These are phyloP conservation scores for Thelonectria olida DNA, from an alignment of 2,329 filamentous ascomycete genomes.

Conservation along the genomic window DNA sequence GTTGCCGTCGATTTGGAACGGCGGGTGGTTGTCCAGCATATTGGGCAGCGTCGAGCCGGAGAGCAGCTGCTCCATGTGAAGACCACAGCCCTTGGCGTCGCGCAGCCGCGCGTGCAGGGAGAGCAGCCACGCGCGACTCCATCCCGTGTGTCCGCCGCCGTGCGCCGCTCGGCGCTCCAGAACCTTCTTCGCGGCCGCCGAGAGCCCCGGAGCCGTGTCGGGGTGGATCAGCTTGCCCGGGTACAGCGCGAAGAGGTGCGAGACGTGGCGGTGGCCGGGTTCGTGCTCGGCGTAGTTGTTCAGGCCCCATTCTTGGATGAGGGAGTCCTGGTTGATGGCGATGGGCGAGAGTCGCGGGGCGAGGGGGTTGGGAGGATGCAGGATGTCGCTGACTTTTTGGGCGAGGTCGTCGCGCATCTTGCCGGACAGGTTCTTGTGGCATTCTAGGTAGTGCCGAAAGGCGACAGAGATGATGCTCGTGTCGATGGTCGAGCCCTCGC, in stretches of 20 bases:
- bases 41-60: conserved; percentile 29
- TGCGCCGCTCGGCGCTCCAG: conserved; percentile 42
- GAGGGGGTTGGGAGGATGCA: background rate
- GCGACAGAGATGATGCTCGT: conserved; percentile 32
- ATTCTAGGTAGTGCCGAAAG: conserved; percentile 33
- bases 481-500: conserved; percentile 40
- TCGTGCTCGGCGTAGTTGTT: conserved; percentile 52
- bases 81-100: conserved; percentile 21
- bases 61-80: conserved; percentile 31
- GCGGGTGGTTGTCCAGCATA: conserved; percentile 33
- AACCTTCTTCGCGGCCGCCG: conserved; percentile 40
- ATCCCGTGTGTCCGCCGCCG: conserved; percentile 59
- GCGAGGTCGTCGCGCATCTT: conserved; percentile 7
- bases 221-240: conserved; percentile 47
- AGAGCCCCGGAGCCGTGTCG: conserved; percentile 29
- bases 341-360: conserved; percentile 20
- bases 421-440: conserved; percentile 10
- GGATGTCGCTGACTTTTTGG: background rate
- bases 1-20: conserved; percentile 44
- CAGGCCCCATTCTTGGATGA: conserved; percentile 52
- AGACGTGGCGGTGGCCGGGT: conserved; percentile 60
- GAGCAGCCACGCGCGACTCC: conserved; percentile 61
- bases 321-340: conserved; percentile 22
- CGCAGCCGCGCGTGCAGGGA: conserved; percentile 56
- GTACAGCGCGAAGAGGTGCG: conserved; percentile 58